Conservation (phyloP, 2,329 filamentous ascomycete species). For the Fusarium mundagurra region DNA sequence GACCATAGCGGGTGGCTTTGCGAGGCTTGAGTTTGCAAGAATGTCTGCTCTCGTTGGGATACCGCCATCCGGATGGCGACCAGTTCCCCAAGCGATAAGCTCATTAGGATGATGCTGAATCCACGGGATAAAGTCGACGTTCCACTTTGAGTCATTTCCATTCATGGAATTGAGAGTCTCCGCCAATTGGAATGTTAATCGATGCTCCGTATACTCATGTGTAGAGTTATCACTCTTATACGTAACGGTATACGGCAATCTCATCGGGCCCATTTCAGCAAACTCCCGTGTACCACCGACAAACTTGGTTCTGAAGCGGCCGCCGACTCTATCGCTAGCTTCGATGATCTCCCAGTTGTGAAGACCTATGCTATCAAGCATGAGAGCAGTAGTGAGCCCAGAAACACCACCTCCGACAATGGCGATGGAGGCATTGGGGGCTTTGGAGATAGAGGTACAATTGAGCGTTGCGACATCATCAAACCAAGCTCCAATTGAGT, state of each 20-base stretch:
- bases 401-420: constrained; percentile 74
- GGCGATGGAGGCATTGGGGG: constrained; percentile 52
- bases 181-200: constrained; percentile 72
- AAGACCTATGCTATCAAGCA: constrained; percentile 63
- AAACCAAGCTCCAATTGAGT: constrained; percentile 19
- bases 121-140: constrained; percentile 71
- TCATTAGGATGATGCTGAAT: constrained; percentile 53
- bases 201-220: constrained; percentile 68
- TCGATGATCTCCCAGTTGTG: constrained; percentile 71
- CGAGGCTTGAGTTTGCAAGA: not conserved
- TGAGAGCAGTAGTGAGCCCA: constrained; percentile 68
- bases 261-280: constrained; percentile 70
- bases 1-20: not conserved
- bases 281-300: constrained; percentile 55
- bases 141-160: constrained; percentile 56
- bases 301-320: constrained; percentile 71
- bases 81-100: constrained; percentile 7
- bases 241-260: constrained; percentile 65
- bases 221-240: constrained; percentile 65
- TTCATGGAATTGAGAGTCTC: constrained; percentile 69
- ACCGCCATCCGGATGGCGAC: not conserved
- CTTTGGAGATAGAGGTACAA: not conserved
- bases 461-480: constrained; percentile 4
- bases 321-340: constrained; percentile 67
- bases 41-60: constrained; percentile 10